A percentile compares a stretch with the other conserved stretches of the same genome.
phyloP scores from a whole-genome alignment of 148 eudicot genomes.

The Rhododendron kiyosumense region DNA sequence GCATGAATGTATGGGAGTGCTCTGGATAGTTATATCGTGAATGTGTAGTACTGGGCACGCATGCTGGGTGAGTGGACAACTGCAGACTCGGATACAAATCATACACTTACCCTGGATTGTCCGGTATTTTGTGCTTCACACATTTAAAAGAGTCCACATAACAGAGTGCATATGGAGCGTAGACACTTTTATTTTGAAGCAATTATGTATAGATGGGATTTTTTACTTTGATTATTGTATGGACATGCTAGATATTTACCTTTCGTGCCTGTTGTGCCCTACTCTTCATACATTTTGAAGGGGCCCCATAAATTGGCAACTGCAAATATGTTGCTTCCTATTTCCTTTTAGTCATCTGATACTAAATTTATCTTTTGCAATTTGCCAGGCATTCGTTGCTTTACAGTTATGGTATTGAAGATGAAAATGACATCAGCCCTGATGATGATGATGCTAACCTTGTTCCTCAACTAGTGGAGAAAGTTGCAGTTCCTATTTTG shows the following conservation, averaged over 20 bases:
- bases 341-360: conserved; percentile 4
- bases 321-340: conserved; percentile 10
- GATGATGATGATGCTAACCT: conserved; percentile 89
- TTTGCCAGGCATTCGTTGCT: conserved; percentile 72
- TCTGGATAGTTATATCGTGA: background rate
- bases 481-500: conserved; percentile 87
- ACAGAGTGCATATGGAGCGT: background rate
- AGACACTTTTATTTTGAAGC: background rate
- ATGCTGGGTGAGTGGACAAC: background rate
- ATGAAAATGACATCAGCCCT: conserved; percentile 48
- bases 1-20: background rate
- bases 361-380: background rate
- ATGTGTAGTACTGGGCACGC: background rate
- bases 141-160: background rate
- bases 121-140: background rate
- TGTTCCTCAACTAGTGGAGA: conserved; percentile 86
- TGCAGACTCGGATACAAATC: background rate
- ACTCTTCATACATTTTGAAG: background rate
- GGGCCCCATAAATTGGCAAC: background rate
- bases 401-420: conserved; percentile 59
- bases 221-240: background rate
- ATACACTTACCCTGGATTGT: background rate
- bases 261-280: background rate
- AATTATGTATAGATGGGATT: background rate
- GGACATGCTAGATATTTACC: background rate